phyloP scores from a whole-genome alignment of 495 filamentous ascomycete genomes.

The Penicillium lagena region DNA sequence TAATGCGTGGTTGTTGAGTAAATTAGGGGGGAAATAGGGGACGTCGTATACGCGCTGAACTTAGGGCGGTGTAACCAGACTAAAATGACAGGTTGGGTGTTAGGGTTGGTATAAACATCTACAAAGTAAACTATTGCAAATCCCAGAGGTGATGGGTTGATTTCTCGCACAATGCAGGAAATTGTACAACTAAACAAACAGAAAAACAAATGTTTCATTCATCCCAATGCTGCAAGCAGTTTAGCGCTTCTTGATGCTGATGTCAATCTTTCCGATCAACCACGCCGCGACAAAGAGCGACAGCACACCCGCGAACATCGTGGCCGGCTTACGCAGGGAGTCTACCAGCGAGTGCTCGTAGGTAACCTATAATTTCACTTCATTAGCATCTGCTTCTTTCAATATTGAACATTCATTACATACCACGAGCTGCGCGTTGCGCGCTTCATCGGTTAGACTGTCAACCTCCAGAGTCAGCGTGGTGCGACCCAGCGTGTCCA shows the following conservation, averaged over 20 bases:
- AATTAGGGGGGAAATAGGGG: too few species aligned
- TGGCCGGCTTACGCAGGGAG: conserved; percentile 76
- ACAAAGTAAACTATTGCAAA: too few species aligned
- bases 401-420: conserved; percentile 8
- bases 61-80: too few species aligned
- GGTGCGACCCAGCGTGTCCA: conserved; percentile 89
- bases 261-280: conserved; percentile 70
- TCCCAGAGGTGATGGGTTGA: too few species aligned
- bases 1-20: too few species aligned
- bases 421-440: conserved; percentile 72
- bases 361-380: conserved; percentile 40
- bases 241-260: conserved; percentile 56
- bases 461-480: conserved; percentile 72
- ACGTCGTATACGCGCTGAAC: too few species aligned
- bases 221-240: not conserved
- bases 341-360: conserved; percentile 79
- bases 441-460: conserved; percentile 81
- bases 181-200: too few species aligned
- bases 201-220: too few species aligned
- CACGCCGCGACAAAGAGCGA: conserved; percentile 70
- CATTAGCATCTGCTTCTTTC: not conserved
- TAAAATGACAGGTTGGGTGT: too few species aligned
- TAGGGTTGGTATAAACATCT: too few species aligned
- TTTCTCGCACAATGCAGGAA: too few species aligned
- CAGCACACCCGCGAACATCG: conserved; percentile 69